Percentiles rank a stretch among this genome's conserved stretches.
Conservation (phyloP, 1,284 basidiomycete species). For the Porodaedalea pini region DNA sequence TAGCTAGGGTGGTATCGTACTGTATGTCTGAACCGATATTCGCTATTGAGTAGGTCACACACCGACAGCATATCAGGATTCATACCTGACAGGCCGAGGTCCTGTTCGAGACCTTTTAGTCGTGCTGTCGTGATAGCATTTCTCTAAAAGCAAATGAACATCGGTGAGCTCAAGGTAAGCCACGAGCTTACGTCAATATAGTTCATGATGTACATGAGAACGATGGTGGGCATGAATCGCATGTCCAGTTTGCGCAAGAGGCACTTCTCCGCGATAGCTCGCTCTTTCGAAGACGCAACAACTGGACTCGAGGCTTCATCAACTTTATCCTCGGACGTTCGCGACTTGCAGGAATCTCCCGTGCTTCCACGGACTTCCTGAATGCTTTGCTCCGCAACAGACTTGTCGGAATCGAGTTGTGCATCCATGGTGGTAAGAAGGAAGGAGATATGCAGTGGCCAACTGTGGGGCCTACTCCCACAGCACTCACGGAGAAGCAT, state of each 20-base stretch:
- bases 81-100: constrained; percentile 49
- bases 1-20: constrained; percentile 54
- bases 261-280: constrained; percentile 33
- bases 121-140: constrained; percentile 57
- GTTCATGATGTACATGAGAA: constrained; percentile 63
- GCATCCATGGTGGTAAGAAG: neutral
- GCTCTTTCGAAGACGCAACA: neutral
- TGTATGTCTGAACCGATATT: constrained; percentile 51
- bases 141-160: too few species aligned
- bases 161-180: too few species aligned
- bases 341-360: neutral
- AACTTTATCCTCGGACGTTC: neutral
- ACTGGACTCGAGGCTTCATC: neutral
- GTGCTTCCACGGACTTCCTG: neutral
- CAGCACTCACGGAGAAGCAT: too few species aligned
- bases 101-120: constrained; percentile 56
- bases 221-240: constrained; percentile 56
- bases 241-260: constrained; percentile 55
- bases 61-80: constrained; percentile 24
- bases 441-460: neutral
- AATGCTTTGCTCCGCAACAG: neutral
- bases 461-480: too few species aligned
- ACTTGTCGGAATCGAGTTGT: neutral
- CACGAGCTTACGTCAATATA: constrained; percentile 72
- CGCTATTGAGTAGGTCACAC: neutral